Evolutionary conservation across 495 filamentous ascomycete species (phyloP), one percentile per base, ranked within the genome.

Genomic region (Jackrogersella multiformis): DNA sequence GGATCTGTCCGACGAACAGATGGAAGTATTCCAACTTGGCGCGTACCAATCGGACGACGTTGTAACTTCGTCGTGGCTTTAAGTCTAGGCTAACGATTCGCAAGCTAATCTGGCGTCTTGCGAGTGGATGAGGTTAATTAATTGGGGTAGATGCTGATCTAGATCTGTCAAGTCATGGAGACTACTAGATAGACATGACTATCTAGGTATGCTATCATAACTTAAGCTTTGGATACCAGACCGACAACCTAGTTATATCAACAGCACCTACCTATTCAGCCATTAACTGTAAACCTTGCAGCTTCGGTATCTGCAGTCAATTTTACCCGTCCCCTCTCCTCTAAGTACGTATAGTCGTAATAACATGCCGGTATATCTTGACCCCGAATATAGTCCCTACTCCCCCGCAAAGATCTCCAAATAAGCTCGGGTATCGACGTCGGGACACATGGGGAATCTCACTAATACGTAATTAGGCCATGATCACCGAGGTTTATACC

Each of bases 391-490:
- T 26, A 2, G 44, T n/a, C n/a, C n/a, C n/a, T n/a, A n/a, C 23
- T 20, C 23, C 44, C 44, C 44, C 44, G 44, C 44, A 48, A 48
- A 48, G 44, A 48, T 48, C 44, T 28, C 4, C 44, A 21, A 12
- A 21, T 20, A 10, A 23, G 13, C 5, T 15, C 38, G 42, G 20
- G 42, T 13, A 7, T 10, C 2, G 20, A 26, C 2, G 21, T 26
- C 8, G 15, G n/a, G n/a, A n/a, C 20, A 23, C 49, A 35, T 35
- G 16, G 30, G 9, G 49, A 53, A 21, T 15, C 2, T 10, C 16
- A 18, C 30, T 16, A 53, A 10, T 35, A 34, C 30, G 49, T 35
- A 53, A 53, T 21, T 15, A 48, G 16, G 23, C 23, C 24, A 13
- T 23, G 18, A 49, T 49, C 36, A 24, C 23, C 46, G 26, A 18